A percentile compares a stretch with the other conserved stretches of the same genome.
These are phyloP conservation scores for Syncephalastrum racemosum DNA, from an alignment of 371 early-diverging fungal genomes.

Conservation along the genomic window DNA sequence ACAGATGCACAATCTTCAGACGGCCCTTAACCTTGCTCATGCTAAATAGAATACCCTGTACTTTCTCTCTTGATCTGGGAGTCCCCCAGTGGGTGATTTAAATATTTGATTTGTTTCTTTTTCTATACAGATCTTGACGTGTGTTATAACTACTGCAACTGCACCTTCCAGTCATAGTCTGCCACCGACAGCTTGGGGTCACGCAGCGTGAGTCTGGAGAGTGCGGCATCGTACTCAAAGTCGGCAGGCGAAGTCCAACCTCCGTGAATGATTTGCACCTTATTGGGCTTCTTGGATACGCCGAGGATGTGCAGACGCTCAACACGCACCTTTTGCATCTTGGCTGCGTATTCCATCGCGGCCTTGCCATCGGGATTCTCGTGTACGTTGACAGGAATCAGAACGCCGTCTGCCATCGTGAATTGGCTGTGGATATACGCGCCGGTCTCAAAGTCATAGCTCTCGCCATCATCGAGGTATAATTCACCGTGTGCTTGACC, in stretches of 20 bases:
- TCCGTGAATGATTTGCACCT: constrained; percentile 22
- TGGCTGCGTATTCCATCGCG: constrained; percentile 24
- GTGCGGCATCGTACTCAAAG: constrained; percentile 23
- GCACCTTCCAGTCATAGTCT: constrained; percentile 60
- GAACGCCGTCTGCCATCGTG: constrained; percentile 26
- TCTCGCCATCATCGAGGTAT: constrained; percentile 92
- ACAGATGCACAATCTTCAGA: constrained; percentile 61
- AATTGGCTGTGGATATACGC: constrained; percentile 60
- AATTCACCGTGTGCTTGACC: constrained; percentile 74
- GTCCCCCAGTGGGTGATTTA: too few relatives aligned
- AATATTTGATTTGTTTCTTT: too few relatives aligned
- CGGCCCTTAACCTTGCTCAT: constrained; percentile 44
- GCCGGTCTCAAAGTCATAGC: constrained; percentile 68
- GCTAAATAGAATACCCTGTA: constrained; percentile 1
- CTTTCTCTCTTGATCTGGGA: too few relatives aligned
- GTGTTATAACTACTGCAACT: too few relatives aligned
- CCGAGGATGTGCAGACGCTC: constrained; percentile 51
- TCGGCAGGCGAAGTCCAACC: constrained; percentile 4
- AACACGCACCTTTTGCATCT: constrained; percentile 31
- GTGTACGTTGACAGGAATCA: constrained; percentile 30
- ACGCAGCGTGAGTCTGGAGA: constrained; percentile 54
- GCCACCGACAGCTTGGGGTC: constrained; percentile 66
- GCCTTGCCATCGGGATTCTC: constrained; percentile 17
- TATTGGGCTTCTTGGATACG: constrained; percentile 14
- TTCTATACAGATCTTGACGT: too few relatives aligned